Percentiles rank a stretch among this genome's conserved stretches.
Conservation (phyloP, 139 green algal species). For the Gonium pectorale region DNA sequence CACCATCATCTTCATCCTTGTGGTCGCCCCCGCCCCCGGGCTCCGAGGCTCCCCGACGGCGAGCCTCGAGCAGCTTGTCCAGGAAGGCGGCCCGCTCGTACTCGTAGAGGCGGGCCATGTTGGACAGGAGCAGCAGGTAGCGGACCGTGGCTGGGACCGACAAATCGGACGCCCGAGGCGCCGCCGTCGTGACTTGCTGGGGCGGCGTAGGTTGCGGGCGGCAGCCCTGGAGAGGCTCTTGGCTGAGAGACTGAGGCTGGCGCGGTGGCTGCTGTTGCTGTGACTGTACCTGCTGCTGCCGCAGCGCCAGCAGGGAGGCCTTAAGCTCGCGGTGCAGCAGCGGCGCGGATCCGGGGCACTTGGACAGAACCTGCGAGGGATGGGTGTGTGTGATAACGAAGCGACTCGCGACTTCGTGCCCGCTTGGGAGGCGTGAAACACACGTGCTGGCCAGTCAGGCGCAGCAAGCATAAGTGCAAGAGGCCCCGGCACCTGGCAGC, state of each 20-base stretch:
- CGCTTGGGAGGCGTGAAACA: no score
- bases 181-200: neutral
- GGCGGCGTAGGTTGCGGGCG: neutral
- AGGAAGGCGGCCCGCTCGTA: neutral
- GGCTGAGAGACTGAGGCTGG: neutral
- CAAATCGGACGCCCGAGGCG: neutral
- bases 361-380: neutral
- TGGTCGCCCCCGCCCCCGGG: neutral
- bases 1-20: neutral
- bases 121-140: constrained; percentile 26
- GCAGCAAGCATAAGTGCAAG: no score
- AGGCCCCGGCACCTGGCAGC: no score
- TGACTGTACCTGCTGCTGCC: neutral
- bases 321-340: constrained; percentile 1
- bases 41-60: neutral
- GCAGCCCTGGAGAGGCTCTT: neutral
- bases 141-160: neutral
- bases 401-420: no score
- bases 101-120: constrained; percentile 21
- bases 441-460: no score
- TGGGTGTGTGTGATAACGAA: neutral
- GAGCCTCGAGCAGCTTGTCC: neutral
- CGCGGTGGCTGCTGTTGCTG: neutral
- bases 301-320: neutral
- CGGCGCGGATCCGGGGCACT: neutral